Base-by-base conservation (phyloP, 371 early-diverging fungal genomes). In the Funneliformis caledonium region DNA sequence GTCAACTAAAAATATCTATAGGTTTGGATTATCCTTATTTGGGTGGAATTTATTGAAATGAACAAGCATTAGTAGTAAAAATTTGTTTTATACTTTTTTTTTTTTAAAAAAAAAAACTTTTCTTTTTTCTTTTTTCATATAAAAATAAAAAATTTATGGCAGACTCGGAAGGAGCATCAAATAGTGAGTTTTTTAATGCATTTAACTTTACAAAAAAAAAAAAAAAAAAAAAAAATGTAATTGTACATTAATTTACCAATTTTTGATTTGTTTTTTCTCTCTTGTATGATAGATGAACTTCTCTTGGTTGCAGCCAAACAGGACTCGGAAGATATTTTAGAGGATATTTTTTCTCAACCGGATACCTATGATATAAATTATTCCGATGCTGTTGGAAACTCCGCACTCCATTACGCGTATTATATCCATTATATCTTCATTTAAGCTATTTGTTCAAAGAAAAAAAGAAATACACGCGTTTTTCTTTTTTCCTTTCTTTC, bases 361-460 rank as follows among this genome's bases (percentile, higher is more conserved):
- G 59, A 52, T 31, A 50, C 82, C n/a, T 73, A 83, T 47, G 56
- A 85, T 42, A 65, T 86, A 59, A 86, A 86, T 78, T 78, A 81
- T 72, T 72, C 52, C 7, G 85, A 86, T 62, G 83, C 79, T 26
- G 33, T 86, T 52, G 87, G 87, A 16, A 81, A 80, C 43, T 85
- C 85, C 12, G 83, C 87, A 16, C 83, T 86, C 31, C 87, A 86
- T 80, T 86, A 86, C 70, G 87, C 87, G 85, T 85, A 84, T 73
- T 85, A 81, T 26, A 10, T 69, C 22, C 83, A 84, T 73, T 85
- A 81, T 26, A 10, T 69, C 19, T 43, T 47, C 14, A 37, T 37
- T 45, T 69, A 43, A 43, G 8, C 16, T 64, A 22, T 64, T 62
- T 62, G 7, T 64, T 64, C 11, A 31, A 11, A 12, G 10, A 3